These are phyloP conservation scores for Clavulina sp. DNA, from an alignment of 768 basidiomycete genomes.

Conservation along the genomic window DNA sequence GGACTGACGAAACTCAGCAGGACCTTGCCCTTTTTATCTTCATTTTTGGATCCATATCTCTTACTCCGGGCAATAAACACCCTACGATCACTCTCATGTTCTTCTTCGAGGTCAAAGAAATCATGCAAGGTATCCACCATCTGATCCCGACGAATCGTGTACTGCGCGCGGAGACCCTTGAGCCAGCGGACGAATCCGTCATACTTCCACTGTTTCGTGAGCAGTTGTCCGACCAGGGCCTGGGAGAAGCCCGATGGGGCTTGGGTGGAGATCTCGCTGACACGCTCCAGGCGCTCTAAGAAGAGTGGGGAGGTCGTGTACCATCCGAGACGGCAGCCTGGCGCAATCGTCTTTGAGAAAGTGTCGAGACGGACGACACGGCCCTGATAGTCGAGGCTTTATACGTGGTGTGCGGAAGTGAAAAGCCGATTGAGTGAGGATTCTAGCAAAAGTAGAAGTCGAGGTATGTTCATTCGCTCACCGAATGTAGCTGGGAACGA, in stretches of 20 bases:
- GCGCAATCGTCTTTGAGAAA: slow-evolving; percentile 34
- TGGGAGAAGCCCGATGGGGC: slow-evolving; percentile 57
- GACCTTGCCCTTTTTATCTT: slow-evolving; percentile 15
- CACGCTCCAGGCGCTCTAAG: slow-evolving; percentile 54
- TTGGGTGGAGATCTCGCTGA: slow-evolving; percentile 55
- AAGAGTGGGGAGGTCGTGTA: slow-evolving; percentile 62
- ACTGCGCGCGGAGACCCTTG: slow-evolving; percentile 43
- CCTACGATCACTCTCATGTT: slow-evolving; percentile 18
- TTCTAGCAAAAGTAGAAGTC: no score
- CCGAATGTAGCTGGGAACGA: no score
- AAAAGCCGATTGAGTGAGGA: no score
- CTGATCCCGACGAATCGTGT: slow-evolving; percentile 39
- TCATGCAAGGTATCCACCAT: slow-evolving; percentile 47
- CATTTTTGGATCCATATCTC: slow-evolving; percentile 11
- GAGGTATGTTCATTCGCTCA: no score
- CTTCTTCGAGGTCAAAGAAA: slow-evolving; percentile 38
- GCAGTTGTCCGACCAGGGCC: slow-evolving; percentile 39
- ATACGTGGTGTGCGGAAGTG: slow-evolving; percentile 22
- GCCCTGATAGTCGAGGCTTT: slow-evolving; percentile 25
- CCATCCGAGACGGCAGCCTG: slow-evolving; percentile 64
- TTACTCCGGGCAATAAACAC: slow-evolving; percentile 30
- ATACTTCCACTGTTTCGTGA: slow-evolving; percentile 44
- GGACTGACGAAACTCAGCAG: slow-evolving; percentile 60
- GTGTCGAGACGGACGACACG: slow-evolving; percentile 33
- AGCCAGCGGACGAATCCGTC: slow-evolving; percentile 67